Percentiles rank a stretch among this genome's conserved stretches.
phyloP scores from a whole-genome alignment of 805 yeast genomes.

The Starmerella apicola region DNA sequence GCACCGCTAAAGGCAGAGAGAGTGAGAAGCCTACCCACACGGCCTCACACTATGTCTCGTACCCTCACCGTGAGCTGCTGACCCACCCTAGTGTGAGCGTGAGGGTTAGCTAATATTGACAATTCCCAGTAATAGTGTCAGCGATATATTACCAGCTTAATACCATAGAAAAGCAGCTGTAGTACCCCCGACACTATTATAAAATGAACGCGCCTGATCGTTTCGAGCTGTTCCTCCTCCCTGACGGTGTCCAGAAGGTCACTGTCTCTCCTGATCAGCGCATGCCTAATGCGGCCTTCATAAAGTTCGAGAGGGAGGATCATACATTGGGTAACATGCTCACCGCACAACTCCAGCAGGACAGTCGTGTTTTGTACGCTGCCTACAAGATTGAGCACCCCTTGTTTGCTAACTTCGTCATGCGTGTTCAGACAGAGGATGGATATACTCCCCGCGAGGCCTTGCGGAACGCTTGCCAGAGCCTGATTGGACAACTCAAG shows the following conservation, averaged over 20 bases:
- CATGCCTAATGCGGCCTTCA: slow-evolving; percentile 86
- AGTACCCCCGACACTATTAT: too few species aligned
- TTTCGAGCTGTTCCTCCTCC: slow-evolving; percentile 88
- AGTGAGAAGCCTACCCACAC: too few species aligned
- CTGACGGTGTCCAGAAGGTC: slow-evolving; percentile 95
- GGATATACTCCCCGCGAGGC: slow-evolving; percentile 89
- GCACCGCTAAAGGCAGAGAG: too few species aligned
- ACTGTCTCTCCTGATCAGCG: slow-evolving; percentile 85
- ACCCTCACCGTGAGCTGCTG: too few species aligned
- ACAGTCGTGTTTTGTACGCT: slow-evolving; percentile 82
- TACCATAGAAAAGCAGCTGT: too few species aligned
- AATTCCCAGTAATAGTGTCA: too few species aligned
- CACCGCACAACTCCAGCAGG: slow-evolving; percentile 74
- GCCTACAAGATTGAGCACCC: slow-evolving; percentile 99
- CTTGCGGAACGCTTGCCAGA: slow-evolving; percentile 75
- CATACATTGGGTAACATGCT: slow-evolving; percentile 89
- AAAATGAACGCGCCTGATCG: slow-evolving; percentile 99
- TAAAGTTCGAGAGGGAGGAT: slow-evolving; percentile 92
- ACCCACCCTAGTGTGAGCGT: too few species aligned
- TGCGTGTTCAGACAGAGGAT: slow-evolving; percentile 93
- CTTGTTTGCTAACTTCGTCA: slow-evolving; percentile 81
- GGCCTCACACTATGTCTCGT: too few species aligned
- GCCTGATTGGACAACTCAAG: slow-evolving; percentile 67
- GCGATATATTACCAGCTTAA: too few species aligned
- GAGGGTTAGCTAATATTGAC: too few species aligned